Evolutionary conservation across 2,329 filamentous ascomycete genomes (phyloP).

Genomic region (Orbilia oligospora): DNA sequence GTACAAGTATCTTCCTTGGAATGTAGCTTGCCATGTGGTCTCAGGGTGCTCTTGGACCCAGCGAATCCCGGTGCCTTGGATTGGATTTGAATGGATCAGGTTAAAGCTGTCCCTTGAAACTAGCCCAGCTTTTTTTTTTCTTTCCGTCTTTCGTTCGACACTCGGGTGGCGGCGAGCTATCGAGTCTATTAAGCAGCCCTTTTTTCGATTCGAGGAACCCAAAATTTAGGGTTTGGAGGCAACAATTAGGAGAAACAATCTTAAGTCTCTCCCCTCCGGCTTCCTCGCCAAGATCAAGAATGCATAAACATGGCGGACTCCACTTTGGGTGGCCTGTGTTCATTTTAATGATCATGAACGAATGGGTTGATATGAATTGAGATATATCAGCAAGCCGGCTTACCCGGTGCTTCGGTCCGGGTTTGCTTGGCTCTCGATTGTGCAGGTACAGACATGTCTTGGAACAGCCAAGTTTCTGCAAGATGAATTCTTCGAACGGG

Average conservation of each 20-base stretch:
- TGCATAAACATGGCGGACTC: conserved; percentile 17
- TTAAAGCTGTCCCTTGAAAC: conserved; percentile 57
- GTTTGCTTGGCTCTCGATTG: conserved; percentile 14
- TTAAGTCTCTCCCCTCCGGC: background rate
- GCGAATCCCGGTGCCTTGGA: conserved; percentile 51
- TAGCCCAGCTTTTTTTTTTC: conserved; percentile 18
- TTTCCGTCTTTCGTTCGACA: background rate
- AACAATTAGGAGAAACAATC: conserved; percentile 27
- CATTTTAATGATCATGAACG: conserved; percentile 33
- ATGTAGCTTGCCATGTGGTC: conserved; percentile 47
- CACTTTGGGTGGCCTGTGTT: conserved; percentile 31
- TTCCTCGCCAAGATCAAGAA: conserved; percentile 16
- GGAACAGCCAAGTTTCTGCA: conserved; percentile 14
- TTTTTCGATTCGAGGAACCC: conserved; percentile 18
- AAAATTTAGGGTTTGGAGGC: conserved; percentile 7
- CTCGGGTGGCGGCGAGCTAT: conserved; percentile 54
- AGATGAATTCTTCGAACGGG: conserved; percentile 1
- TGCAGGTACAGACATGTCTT: conserved; percentile 14
- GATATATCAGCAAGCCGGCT: conserved; percentile 27
- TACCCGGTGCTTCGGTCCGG: conserved; percentile 29
- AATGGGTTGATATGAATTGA: conserved; percentile 19
- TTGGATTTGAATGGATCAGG: conserved; percentile 48
- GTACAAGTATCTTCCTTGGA: conserved; percentile 20
- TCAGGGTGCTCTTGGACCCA: conserved; percentile 34
- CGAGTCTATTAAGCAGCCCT: conserved; percentile 10